Conservation (phyloP, 345 rosid species). For the Syzygium jambos region DNA sequence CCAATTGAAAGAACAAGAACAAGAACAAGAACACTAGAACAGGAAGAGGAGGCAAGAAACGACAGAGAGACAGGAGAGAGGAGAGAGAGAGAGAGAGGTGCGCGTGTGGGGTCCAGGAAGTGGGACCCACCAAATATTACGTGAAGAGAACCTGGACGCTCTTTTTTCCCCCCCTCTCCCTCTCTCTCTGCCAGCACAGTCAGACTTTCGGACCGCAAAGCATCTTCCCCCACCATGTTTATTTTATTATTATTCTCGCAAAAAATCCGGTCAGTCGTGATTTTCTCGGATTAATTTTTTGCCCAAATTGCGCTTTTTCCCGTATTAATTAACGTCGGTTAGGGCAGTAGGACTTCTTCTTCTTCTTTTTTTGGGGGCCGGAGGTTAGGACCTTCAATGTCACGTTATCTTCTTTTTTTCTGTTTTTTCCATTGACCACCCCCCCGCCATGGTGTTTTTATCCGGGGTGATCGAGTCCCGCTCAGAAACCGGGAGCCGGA, state of each 20-base stretch:
- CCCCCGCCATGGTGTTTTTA: too few relatives aligned
- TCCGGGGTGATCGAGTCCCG: too few relatives aligned
- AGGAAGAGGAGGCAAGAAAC: not conserved
- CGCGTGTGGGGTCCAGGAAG: not conserved
- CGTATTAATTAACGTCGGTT: not conserved
- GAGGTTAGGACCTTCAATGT: not conserved
- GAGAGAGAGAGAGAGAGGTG: not conserved
- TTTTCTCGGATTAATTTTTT: not conserved
- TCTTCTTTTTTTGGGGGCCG: not conserved
- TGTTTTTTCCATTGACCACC: not conserved
- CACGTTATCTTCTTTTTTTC: not conserved
- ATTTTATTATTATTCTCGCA: not conserved
- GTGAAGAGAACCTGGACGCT: conserved; percentile 46
- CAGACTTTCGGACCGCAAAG: not conserved
- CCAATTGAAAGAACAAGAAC: too few relatives aligned
- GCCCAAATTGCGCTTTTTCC: not conserved
- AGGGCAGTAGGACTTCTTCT: not conserved
- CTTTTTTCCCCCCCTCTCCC: not conserved
- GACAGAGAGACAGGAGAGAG: not conserved
- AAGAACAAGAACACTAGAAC: not conserved
- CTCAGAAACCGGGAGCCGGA: too few relatives aligned
- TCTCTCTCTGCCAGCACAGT: not conserved
- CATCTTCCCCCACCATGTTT: not conserved
- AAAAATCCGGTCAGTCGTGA: not conserved
- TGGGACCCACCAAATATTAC: not conserved